Percentiles rank a stretch among this genome's conserved stretches.
Evolutionary conservation across 176 grass and related monocot species (phyloP).

Genomic region (Puccinellia tenuiflora): DNA sequence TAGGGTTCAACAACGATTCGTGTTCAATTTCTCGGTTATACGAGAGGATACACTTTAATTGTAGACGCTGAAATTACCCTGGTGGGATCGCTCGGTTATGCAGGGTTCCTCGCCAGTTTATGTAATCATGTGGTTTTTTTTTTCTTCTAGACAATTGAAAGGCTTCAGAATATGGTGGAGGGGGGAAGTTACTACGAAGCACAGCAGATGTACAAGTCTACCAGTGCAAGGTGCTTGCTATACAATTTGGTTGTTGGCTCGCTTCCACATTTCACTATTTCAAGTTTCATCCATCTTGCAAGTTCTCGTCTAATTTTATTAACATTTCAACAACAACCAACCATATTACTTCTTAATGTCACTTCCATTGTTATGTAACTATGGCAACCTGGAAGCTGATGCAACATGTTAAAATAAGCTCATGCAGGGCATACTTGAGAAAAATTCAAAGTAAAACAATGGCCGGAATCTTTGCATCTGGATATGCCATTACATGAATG

Average conservation of each 20-base stretch:
- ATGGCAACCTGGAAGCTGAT: not conserved
- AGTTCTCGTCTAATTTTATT: not conserved
- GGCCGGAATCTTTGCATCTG: not conserved
- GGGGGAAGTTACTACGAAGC: constrained; percentile 82
- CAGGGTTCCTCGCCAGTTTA: constrained; percentile 8
- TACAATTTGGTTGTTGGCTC: not conserved
- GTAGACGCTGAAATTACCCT: not conserved
- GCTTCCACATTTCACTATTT: not conserved
- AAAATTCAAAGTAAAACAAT: not conserved
- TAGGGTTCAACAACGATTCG: constrained; percentile 30
- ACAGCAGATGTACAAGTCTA: constrained; percentile 94
- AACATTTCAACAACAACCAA: not conserved
- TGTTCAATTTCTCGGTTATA: not conserved
- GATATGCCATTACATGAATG: not conserved
- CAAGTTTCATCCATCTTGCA: not conserved
- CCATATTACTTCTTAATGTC: not conserved
- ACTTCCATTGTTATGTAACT: constrained; percentile 1
- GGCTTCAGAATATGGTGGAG: constrained; percentile 64
- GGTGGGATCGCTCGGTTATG: not conserved
- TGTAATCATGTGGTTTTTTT: not conserved
- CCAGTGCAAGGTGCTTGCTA: constrained; percentile 58
- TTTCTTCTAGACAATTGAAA: constrained; percentile 53
- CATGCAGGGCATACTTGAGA: not conserved
- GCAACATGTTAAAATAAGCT: constrained; percentile 4
- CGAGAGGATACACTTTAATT: not conserved